These are phyloP conservation scores for Lecanicillium sp. DNA, from an alignment of 2,329 filamentous ascomycete genomes.

Conservation along the genomic window DNA sequence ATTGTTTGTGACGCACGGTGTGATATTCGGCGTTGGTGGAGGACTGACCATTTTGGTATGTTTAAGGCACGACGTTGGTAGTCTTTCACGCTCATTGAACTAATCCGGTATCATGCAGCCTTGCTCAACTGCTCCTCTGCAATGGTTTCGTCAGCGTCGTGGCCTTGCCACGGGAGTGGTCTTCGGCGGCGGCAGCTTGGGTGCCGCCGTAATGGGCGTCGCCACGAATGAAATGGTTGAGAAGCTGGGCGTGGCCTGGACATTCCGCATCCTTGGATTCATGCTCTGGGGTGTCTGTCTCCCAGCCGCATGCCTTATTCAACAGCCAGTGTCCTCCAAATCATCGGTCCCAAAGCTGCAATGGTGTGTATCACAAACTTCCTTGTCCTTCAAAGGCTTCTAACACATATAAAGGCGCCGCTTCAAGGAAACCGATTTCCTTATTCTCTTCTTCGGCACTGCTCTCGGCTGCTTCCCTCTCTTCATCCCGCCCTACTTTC, in stretches of 20 bases:
- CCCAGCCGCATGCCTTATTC: constrained; percentile 17
- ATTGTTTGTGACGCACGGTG: constrained; percentile 18
- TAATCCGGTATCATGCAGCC: constrained; percentile 10
- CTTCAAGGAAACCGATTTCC: constrained; percentile 16
- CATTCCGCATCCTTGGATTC: constrained; percentile 18
- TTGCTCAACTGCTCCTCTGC: constrained; percentile 17
- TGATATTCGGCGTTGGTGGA: constrained; percentile 19
- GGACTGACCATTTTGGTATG: constrained; percentile 18
- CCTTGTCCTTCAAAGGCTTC: background rate
- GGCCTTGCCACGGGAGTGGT: constrained; percentile 20
- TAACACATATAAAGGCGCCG: constrained; percentile 13
- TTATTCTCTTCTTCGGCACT: constrained; percentile 15
- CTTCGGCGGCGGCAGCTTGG: constrained; percentile 18
- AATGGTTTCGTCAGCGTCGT: constrained; percentile 17
- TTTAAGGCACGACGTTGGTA: no score
- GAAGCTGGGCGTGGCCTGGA: constrained; percentile 17
- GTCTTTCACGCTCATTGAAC: background rate
- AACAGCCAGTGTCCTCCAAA: constrained; percentile 8
- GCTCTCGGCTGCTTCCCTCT: constrained; percentile 17
- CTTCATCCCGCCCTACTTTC: constrained; percentile 21
- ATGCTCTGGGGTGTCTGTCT: constrained; percentile 20
- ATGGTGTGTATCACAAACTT: constrained; percentile 11
- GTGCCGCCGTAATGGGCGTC: constrained; percentile 19
- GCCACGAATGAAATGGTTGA: constrained; percentile 14
- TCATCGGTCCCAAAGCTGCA: constrained; percentile 13